phyloP scores from a whole-genome alignment of 1,139 yeast species.

The Hyphopichia khmerensis region DNA sequence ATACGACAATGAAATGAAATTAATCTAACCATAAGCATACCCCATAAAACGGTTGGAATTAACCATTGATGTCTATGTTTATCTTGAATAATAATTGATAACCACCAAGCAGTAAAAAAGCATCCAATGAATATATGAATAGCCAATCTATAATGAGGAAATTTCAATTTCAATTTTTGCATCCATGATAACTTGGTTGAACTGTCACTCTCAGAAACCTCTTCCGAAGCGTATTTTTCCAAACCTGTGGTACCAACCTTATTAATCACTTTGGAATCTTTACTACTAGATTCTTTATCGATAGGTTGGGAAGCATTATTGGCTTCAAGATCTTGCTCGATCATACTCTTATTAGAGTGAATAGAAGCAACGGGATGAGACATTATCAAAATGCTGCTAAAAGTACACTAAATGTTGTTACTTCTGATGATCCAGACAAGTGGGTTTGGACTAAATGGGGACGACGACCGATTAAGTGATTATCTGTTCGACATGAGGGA shows the following conservation, averaged over 20 bases:
- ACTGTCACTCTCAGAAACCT: not conserved
- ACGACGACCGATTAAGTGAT: not conserved
- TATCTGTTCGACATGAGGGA: conserved; percentile 4
- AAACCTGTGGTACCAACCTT: not conserved
- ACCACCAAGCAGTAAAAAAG: conserved; percentile 69
- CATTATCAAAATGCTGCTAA: not conserved
- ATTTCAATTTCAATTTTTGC: conserved; percentile 16
- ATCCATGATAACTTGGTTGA: conserved; percentile 1
- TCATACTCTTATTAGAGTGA: not conserved
- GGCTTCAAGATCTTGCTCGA: not conserved
- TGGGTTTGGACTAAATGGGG: not conserved
- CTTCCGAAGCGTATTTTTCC: not conserved
- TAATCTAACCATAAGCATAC: conserved; percentile 52
- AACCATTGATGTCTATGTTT: conserved; percentile 58
- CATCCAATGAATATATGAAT: conserved; percentile 34
- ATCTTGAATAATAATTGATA: conserved; percentile 54
- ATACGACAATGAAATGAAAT: conserved; percentile 54
- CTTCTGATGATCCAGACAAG: not conserved
- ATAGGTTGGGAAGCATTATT: not conserved
- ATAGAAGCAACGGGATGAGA: not conserved
- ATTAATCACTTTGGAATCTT: not conserved
- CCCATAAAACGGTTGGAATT: conserved; percentile 61
- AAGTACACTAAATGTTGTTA: not conserved
- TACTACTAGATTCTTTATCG: not conserved
- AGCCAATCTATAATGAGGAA: conserved; percentile 23